phyloP scores from a whole-genome alignment of 2,329 filamentous ascomycete species.

The Sporothrix humicola region DNA sequence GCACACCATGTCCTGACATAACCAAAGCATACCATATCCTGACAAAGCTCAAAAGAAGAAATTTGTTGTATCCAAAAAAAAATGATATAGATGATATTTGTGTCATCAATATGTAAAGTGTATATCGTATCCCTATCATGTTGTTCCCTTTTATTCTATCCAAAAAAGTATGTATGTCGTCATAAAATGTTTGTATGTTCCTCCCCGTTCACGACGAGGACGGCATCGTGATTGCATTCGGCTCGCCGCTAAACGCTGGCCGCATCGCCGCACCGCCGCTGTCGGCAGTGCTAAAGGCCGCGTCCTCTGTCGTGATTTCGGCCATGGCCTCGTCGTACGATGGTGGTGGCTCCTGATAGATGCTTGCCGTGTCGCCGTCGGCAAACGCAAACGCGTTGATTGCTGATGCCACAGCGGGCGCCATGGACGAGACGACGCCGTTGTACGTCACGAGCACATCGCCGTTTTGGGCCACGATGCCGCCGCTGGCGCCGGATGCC shows the following conservation, averaged over 20 bases:
- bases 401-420: conserved; percentile 31
- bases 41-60: too few species aligned
- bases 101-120: too few species aligned
- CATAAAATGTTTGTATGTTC: too few species aligned
- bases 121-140: background rate
- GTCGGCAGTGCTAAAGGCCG: background rate
- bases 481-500: conserved; percentile 1
- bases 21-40: too few species aligned
- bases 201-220: background rate
- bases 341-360: conserved; percentile 79
- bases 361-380: conserved; percentile 38
- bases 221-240: conserved; percentile 5
- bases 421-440: conserved; percentile 31
- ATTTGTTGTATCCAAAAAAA: too few species aligned
- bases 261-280: conserved; percentile 7
- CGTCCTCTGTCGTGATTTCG: conserved; percentile 41
- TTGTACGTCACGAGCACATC: conserved; percentile 31
- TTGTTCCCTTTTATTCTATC: too few species aligned
- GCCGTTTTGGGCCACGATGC: conserved; percentile 29
- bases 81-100: too few species aligned
- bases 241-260: conserved; percentile 30
- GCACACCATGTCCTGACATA: too few species aligned
- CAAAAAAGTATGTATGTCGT: background rate
- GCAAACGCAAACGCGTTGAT: conserved; percentile 34
- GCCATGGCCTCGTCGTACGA: conserved; percentile 95